Base-by-base conservation (phyloP, 192 early-diverging fungal genomes). In the Endogone sp. region DNA sequence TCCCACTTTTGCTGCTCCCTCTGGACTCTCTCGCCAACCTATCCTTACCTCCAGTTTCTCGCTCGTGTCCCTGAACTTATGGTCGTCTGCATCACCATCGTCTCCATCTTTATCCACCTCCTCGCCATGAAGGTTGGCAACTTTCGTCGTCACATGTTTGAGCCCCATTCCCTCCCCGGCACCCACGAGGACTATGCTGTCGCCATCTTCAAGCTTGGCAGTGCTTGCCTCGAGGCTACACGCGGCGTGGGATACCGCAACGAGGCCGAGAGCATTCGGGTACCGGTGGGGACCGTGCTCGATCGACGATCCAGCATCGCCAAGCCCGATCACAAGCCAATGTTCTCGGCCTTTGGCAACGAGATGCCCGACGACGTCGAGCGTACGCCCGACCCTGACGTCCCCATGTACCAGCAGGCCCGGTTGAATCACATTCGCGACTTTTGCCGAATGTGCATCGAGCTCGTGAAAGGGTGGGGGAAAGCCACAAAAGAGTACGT, bases 191-290 rank as follows among this genome's bases (percentile, higher is more conserved):
- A 82, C 57, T 82, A 77, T 64, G 72, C 75, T 8, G 56, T 79
- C 3, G 81, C 81, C 27, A 70, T 82, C n/a, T 82, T 79, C 68
- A 76, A 75, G 32, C 64, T 82, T n/a, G 77, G 81, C 21, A 70
- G 72, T 30, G 79, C 79, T 10, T 81, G 79, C 32, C 72, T 82
- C 60, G 81, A 82, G 63, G 78, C 81, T 2, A 82, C 75, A 26
- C 66, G 75, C 24, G 72, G 74, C 6, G 72, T 77, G 30, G 81
- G 81, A 24, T 77, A 74, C 60, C 73, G 75, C 30, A 82, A 82
- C 31, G 81, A 82, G 55, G 56, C 77, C 11, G 71, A 81, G 55
- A 72, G 74, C 2, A 73, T 82, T 10, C 68, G 73, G 3, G 67
- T 79, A 3, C 77, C 77, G 6, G 26, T 76, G 44, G 81, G 81